Percentiles rank a stretch among this genome's conserved stretches.
These are phyloP conservation scores for Rhizoclosmatium sp. DNA, from an alignment of 192 early-diverging fungal species.

Conservation along the genomic window DNA sequence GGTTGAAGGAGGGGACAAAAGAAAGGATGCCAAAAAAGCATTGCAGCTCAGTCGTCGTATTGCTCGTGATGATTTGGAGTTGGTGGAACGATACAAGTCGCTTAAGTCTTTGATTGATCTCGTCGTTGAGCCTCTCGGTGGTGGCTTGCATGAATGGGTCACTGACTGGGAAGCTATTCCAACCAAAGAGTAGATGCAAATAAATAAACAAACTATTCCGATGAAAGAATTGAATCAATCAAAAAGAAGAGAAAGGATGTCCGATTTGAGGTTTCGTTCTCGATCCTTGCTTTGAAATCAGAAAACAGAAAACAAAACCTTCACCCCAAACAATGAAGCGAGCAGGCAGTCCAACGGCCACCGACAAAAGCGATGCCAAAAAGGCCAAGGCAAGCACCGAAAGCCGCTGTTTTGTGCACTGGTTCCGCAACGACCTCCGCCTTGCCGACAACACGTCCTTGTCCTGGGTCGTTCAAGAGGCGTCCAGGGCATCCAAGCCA, in stretches of 20 bases:
- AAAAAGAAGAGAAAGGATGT: too few relatives aligned
- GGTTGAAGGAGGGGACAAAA: neutral
- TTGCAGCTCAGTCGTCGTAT: conserved; percentile 38
- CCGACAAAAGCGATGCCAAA: too few relatives aligned
- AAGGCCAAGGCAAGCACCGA: neutral
- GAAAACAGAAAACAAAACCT: too few relatives aligned
- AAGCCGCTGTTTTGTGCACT: conserved; percentile 2
- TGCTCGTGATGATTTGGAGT: conserved; percentile 35
- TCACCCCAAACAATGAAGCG: too few relatives aligned
- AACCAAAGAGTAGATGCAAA: neutral
- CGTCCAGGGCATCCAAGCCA: conserved; percentile 6
- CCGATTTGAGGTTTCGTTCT: too few relatives aligned
- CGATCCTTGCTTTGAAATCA: too few relatives aligned
- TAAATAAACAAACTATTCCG: neutral
- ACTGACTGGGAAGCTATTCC: conserved; percentile 35
- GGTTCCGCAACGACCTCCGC: conserved; percentile 42
- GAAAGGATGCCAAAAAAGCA: conserved; percentile 18
- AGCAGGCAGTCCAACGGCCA: too few relatives aligned
- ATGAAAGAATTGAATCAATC: neutral
- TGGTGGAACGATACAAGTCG: conserved; percentile 24
- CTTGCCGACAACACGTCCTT: conserved; percentile 42
- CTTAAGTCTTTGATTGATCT: conserved; percentile 25
- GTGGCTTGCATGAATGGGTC: conserved; percentile 26
- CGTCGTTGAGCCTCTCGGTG: conserved; percentile 34
- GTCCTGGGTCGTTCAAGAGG: neutral